phyloP scores from a whole-genome alignment of 345 rosid genomes.

The Gossypium stocksii region DNA sequence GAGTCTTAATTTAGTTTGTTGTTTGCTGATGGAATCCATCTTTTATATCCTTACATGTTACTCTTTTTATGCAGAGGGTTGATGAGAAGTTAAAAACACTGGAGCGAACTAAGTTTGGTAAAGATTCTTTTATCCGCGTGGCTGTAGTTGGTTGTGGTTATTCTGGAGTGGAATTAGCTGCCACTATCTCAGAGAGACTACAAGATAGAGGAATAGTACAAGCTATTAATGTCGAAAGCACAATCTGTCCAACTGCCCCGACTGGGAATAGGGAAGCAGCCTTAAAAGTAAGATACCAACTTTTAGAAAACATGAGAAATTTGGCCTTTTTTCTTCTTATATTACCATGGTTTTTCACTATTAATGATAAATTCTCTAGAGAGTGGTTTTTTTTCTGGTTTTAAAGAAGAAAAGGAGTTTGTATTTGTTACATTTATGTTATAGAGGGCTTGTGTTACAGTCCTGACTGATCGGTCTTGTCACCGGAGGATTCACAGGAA shows the following conservation, averaged over 20 bases:
- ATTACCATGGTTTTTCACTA: background rate
- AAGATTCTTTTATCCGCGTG: constrained; percentile 46
- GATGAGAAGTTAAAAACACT: constrained; percentile 49
- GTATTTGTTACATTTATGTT: background rate
- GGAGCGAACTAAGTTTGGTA: constrained; percentile 68
- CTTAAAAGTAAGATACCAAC: constrained; percentile 46
- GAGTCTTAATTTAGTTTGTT: background rate
- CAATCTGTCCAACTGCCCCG: constrained; percentile 75
- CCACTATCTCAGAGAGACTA: constrained; percentile 84
- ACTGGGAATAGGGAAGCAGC: constrained; percentile 90
- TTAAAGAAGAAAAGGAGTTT: background rate
- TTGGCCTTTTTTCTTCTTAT: background rate
- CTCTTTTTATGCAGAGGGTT: constrained; percentile 53
- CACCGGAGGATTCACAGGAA: too few relatives aligned
- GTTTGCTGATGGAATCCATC: background rate
- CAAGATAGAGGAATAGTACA: constrained; percentile 72
- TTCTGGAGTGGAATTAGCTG: constrained; percentile 93
- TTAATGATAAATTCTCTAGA: background rate
- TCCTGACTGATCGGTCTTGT: too few relatives aligned
- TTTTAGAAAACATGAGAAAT: background rate
- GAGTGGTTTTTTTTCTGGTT: background rate
- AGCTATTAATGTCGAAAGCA: constrained; percentile 67
- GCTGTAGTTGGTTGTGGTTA: constrained; percentile 97
- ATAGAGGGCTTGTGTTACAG: background rate
- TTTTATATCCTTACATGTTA: constrained; percentile 13